Evolutionary conservation across 805 yeast genomes (phyloP), one percentile per base, ranked within the genome.

Genomic region (Hanseniaspora thailandica): DNA sequence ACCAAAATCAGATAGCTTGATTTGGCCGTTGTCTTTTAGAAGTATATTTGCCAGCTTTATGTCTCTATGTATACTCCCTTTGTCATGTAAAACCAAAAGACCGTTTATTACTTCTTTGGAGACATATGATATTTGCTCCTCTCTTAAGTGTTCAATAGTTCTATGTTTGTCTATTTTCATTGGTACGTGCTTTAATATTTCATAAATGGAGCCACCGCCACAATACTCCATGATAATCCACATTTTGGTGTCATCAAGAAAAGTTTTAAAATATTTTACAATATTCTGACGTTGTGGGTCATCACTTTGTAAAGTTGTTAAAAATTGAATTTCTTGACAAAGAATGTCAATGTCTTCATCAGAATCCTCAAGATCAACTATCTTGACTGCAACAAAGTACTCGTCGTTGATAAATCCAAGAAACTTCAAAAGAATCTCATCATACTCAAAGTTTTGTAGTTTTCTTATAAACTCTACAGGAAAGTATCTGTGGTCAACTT

Each of bases 151-250:
- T 10, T 40, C 40, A 5, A 41, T 26, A 17, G 12, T 26, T 3
- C 23, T 22, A 15, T 35, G n/a, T 26, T 63, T 66, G 4, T 23
- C 23, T 2, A 43, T 3, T 31, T 55, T 52, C 76, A 80, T 65
- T 68, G 76, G 63, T 35, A 67, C 45, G 47, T 72, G 71, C 61
- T 74, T 78, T 40, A 90, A 62, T 53, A 87, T 71, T 61, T 85
- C 95, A 1, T 84, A 74, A 65, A 95, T 85, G 1, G 96, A 86
- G 0, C 97, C 96, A 28, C 94, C 97, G 12, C 90, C 96, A 66
- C 97, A 93, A 63, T 77, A 87, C 65, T 90, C 98, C 96, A 93
- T 86, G 5, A 82, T 82, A 46, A 90, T 85, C 83, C 88, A 89
- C 78, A 93, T 78, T 5, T 78, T 74, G 43, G 80, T 86, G 43